Conservation (phyloP, 768 basidiomycete species). For the Pleurotus ostreatus region DNA sequence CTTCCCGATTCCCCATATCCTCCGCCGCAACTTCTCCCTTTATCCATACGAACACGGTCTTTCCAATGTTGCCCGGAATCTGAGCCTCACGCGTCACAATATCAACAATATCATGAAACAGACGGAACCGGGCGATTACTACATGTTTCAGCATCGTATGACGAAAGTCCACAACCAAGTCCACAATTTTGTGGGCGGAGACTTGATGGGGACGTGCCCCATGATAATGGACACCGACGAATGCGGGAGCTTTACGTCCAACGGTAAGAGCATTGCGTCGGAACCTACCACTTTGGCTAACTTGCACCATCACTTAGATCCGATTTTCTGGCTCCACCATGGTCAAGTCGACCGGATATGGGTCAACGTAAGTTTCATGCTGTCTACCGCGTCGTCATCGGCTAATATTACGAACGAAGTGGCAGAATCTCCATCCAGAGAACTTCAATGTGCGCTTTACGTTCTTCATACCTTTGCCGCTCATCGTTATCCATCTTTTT, state of each 20-base stretch:
- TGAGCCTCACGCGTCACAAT: neutral
- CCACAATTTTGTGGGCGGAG: slow-evolving; percentile 14
- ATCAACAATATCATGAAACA: slow-evolving; percentile 1
- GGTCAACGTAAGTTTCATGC: slow-evolving; percentile 6
- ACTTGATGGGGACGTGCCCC: slow-evolving; percentile 13
- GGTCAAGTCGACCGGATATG: slow-evolving; percentile 11
- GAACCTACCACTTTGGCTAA: neutral
- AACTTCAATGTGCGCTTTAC: slow-evolving; percentile 10
- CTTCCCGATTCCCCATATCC: slow-evolving; percentile 12
- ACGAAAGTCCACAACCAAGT: slow-evolving; percentile 12
- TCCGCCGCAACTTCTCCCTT: slow-evolving; percentile 12
- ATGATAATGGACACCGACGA: neutral
- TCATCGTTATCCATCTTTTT: neutral
- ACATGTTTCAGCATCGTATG: slow-evolving; percentile 9
- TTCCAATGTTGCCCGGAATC: slow-evolving; percentile 4
- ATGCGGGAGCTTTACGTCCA: slow-evolving; percentile 9
- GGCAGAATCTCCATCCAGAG: slow-evolving; percentile 12
- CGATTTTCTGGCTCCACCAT: slow-evolving; percentile 13
- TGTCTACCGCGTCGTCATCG: neutral
- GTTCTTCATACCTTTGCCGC: neutral
- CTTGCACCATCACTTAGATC: slow-evolving; percentile 6
- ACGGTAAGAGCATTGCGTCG: slow-evolving; percentile 4
- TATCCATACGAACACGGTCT: slow-evolving; percentile 3
- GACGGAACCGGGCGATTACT: slow-evolving; percentile 11
- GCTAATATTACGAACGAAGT: slow-evolving; percentile 1